Percentiles rank a stretch among this genome's conserved stretches.
Evolutionary conservation across 1,284 basidiomycete species (phyloP).

Genomic region (Sanghuangporus weigelae): DNA sequence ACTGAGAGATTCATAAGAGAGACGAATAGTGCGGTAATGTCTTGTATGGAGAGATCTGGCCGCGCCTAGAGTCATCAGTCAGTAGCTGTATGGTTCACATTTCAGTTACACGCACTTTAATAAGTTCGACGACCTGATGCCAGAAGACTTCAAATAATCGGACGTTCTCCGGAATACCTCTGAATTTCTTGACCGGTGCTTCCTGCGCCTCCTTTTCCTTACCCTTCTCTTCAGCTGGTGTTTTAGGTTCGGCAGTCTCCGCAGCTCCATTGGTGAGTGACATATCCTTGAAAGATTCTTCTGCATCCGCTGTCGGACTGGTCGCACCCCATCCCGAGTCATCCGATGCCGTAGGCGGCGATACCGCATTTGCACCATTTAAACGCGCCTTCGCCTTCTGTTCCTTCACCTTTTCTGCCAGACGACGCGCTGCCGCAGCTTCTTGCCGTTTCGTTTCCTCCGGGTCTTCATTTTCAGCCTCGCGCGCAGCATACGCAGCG

Average conservation of each 20-base stretch:
- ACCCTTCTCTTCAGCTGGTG: constrained; percentile 36
- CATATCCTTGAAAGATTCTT: constrained; percentile 26
- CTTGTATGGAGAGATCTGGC: constrained; percentile 91
- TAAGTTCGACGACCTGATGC: constrained; percentile 95
- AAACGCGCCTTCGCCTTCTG: constrained; percentile 58
- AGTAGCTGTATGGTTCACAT: background rate
- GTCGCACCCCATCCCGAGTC: constrained; percentile 14
- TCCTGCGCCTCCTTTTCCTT: constrained; percentile 44
- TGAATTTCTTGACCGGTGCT: constrained; percentile 65
- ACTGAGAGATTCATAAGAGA: constrained; percentile 90
- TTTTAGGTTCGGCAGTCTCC: constrained; percentile 30
- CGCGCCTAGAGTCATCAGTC: constrained; percentile 59
- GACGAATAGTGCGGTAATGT: constrained; percentile 89
- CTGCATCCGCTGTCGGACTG: constrained; percentile 27
- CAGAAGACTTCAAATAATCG: constrained; percentile 95
- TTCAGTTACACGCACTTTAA: constrained; percentile 60
- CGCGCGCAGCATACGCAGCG: constrained; percentile 88
- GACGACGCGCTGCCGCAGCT: constrained; percentile 79
- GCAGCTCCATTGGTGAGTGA: constrained; percentile 24
- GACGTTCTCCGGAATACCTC: constrained; percentile 90
- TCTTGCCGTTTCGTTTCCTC: constrained; percentile 89
- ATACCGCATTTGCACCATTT: constrained; percentile 33
- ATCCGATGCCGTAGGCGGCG: constrained; percentile 18
- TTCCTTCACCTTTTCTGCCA: constrained; percentile 81
- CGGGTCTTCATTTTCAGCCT: constrained; percentile 89